Conservation (phyloP, 1,139 yeast species). For the Candida dubliniensis region DNA sequence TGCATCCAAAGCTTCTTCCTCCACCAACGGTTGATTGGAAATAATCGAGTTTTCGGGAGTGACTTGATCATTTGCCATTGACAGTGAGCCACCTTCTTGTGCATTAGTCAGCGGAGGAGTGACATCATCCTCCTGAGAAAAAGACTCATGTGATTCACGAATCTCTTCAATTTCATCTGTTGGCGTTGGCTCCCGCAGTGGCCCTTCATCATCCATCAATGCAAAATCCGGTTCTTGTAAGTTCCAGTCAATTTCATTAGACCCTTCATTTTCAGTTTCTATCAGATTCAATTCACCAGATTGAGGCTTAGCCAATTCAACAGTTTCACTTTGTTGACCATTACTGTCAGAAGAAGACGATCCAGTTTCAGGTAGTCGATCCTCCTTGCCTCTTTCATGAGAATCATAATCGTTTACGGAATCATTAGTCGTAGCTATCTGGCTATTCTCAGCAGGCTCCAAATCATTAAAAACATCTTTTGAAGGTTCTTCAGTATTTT, state of each 20-base stretch:
- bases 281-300: too few species aligned
- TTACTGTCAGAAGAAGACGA: too few species aligned
- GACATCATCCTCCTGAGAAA: neutral
- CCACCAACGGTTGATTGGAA: neutral
- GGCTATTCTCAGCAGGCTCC: too few species aligned
- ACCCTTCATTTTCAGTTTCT: neutral
- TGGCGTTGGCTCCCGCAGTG: neutral
- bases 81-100: neutral
- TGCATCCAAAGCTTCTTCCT: neutral
- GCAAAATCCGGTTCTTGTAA: slow-evolving; percentile 2
- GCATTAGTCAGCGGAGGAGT: neutral
- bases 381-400: too few species aligned
- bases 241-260: slow-evolving; percentile 1
- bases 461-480: too few species aligned
- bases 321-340: too few species aligned
- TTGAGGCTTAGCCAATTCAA: too few species aligned
- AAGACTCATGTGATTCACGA: neutral
- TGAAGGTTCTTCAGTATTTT: too few species aligned
- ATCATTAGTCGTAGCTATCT: too few species aligned
- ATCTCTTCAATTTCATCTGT: neutral
- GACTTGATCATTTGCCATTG: neutral
- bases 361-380: too few species aligned
- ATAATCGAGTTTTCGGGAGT: neutral
- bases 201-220: neutral
- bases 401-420: too few species aligned